A percentile compares a stretch with the other conserved stretches of the same genome.
Evolutionary conservation across 1,284 basidiomycete species (phyloP).

Genomic region (Uromyces viciae-fabae): DNA sequence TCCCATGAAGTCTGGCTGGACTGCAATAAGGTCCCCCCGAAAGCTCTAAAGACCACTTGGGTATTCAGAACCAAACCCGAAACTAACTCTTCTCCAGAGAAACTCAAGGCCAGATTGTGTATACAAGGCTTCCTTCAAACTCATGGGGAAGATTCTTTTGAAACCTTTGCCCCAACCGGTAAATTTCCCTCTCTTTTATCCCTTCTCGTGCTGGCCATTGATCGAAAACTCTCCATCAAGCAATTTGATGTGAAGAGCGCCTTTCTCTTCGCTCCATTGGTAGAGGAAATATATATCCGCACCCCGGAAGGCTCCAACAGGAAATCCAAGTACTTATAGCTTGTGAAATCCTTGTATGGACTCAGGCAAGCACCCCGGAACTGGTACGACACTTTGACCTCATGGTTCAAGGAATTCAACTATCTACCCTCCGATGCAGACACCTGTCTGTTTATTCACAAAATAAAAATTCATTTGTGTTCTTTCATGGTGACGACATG

Average conservation of each 20-base stretch:
- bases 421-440: not conserved
- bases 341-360: not conserved
- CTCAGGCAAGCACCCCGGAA: not conserved
- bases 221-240: too few species aligned
- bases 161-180: too few species aligned
- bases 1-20: not conserved
- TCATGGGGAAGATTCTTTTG: too few species aligned
- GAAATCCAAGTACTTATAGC: not conserved
- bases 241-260: too few species aligned
- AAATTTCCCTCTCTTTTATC: too few species aligned
- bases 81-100: not conserved
- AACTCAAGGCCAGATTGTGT: not conserved
- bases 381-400: not conserved
- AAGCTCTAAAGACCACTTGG: not conserved
- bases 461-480: not conserved
- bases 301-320: not conserved
- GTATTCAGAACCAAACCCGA: not conserved
- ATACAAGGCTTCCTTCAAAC: too few species aligned
- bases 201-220: too few species aligned
- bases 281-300: too few species aligned
- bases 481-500: not conserved
- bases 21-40: not conserved
- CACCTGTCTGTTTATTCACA: not conserved
- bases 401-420: not conserved
- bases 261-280: too few species aligned